A percentile compares a stretch with the other conserved stretches of the same genome.
Conservation (phyloP, 805 yeast species). For the Wickerhamiella alocasiicola region DNA sequence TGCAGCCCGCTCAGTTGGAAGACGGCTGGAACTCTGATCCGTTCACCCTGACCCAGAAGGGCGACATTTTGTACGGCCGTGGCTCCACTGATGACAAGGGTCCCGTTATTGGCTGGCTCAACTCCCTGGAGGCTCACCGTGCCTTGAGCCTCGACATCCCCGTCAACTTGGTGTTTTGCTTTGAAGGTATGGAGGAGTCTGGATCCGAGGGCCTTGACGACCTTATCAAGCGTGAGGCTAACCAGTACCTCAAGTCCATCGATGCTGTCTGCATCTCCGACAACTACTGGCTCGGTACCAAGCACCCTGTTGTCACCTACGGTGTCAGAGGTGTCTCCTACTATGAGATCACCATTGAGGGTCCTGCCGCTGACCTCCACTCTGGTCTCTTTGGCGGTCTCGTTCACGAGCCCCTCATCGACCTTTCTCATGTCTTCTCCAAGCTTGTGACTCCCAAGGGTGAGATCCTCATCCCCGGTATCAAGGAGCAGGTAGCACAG, state of each 20-base stretch:
- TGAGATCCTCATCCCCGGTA: conserved; percentile 74
- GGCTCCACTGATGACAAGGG: conserved; percentile 98
- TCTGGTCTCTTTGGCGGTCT: conserved; percentile 97
- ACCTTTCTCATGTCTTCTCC: conserved; percentile 64
- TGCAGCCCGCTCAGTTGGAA: conserved; percentile 83
- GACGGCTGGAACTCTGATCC: conserved; percentile 98
- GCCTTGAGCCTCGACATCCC: conserved; percentile 80
- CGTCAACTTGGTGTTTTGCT: conserved; percentile 81
- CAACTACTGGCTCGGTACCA: conserved; percentile 97
- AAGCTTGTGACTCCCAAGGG: conserved; percentile 73
- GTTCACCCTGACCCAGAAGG: conserved; percentile 50
- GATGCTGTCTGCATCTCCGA: conserved; percentile 94
- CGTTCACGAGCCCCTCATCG: conserved; percentile 95
- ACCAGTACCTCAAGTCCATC: conserved; percentile 68
- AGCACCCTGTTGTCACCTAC: conserved; percentile 91
- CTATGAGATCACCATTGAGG: conserved; percentile 68
- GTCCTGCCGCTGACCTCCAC: conserved; percentile 96
- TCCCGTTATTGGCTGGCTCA: conserved; percentile 95
- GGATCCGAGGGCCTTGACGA: conserved; percentile 88
- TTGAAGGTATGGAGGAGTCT: conserved; percentile 98
- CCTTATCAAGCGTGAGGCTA: conserved; percentile 68
- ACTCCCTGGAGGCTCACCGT: conserved; percentile 80
- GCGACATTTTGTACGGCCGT: conserved; percentile 70
- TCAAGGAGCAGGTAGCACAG: conserved; percentile 90
- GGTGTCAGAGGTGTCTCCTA: conserved; percentile 96